A percentile compares a stretch with the other conserved stretches of the same genome.
Conservation (phyloP, 257 asterid genomes). For the Marsdenia floribunda region DNA sequence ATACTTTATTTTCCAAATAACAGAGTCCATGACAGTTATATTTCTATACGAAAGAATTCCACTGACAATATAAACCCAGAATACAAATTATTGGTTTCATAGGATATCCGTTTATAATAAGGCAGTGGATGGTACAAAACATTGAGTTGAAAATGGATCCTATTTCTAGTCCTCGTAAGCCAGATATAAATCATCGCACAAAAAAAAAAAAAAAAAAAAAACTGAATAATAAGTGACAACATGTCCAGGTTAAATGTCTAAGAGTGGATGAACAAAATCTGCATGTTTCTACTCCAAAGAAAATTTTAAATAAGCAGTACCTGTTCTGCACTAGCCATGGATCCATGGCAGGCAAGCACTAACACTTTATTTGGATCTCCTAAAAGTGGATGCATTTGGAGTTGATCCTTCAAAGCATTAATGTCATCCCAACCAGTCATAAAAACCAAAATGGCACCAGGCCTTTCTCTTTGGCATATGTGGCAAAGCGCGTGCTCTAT, state of each 20-base stretch:
- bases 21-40: background rate
- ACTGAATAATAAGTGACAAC: background rate
- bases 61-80: background rate
- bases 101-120: background rate
- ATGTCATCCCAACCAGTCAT: constrained; percentile 99
- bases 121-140: background rate
- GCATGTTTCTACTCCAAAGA: background rate
- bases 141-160: background rate
- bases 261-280: background rate
- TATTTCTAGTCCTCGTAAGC: background rate
- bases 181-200: background rate
- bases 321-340: constrained; percentile 97
- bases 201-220: background rate
- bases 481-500: constrained; percentile 81
- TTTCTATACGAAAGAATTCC: background rate
- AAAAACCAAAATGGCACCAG: constrained; percentile 89
- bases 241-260: background rate
- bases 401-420: constrained; percentile 85
- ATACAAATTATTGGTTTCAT: background rate
- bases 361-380: constrained; percentile 87
- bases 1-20: background rate
- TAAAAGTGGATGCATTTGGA: constrained; percentile 74
- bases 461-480: constrained; percentile 76
- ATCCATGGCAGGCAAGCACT: constrained; percentile 97
- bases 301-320: constrained; percentile 28